These are phyloP conservation scores for Stagonosporopsis chrysanthemi DNA, from an alignment of 2,329 filamentous ascomycete genomes.

Conservation along the genomic window DNA sequence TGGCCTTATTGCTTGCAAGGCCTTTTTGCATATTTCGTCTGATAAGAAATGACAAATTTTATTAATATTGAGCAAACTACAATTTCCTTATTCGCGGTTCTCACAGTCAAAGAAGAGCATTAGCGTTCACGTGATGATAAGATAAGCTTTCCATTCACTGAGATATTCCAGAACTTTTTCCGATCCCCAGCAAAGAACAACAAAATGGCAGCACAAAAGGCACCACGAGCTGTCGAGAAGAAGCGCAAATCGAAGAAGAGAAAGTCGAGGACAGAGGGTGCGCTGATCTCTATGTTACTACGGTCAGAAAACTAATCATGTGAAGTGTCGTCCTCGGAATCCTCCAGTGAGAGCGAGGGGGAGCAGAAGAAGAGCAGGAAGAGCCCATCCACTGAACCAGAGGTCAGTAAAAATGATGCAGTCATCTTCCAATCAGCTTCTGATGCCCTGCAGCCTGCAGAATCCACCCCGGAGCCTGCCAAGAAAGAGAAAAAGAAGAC, in stretches of 20 bases:
- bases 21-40: no score
- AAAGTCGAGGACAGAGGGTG: conserved; percentile 42
- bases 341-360: conserved; percentile 40
- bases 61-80: neutral
- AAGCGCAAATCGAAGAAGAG: conserved; percentile 41
- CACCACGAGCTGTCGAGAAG: conserved; percentile 29
- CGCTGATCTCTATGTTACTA: neutral
- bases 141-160: conserved; percentile 35
- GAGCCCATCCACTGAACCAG: conserved; percentile 6
- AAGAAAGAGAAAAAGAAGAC: conserved; percentile 28
- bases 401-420: neutral
- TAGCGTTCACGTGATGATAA: conserved; percentile 37
- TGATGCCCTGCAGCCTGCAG: neutral
- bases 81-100: neutral
- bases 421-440: neutral
- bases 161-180: conserved; percentile 26
- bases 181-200: conserved; percentile 6
- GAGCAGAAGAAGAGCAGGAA: conserved; percentile 23
- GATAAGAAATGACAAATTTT: neutral
- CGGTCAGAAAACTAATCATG: conserved; percentile 16
- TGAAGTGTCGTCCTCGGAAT: conserved; percentile 42
- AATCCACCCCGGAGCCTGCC: conserved; percentile 9
- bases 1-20: neutral
- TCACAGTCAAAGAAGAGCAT: neutral
- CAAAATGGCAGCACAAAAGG: conserved; percentile 35